A percentile compares a stretch with the other conserved stretches of the same genome.
Evolutionary conservation across 2,329 filamentous ascomycete genomes (phyloP).

Genomic region (Trichoderma lentiforme): DNA sequence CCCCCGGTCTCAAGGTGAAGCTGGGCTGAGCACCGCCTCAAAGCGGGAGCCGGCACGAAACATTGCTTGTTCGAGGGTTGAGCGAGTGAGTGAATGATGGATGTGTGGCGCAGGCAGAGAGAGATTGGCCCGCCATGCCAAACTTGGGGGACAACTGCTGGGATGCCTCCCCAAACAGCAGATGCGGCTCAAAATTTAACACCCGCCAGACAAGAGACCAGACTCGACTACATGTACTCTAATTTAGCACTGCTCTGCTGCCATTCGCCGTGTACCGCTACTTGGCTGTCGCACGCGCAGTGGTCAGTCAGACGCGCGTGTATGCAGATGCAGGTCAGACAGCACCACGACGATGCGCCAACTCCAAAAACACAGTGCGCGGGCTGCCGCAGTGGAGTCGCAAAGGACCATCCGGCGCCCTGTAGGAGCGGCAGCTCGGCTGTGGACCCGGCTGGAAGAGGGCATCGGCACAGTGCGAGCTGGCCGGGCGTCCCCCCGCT

Average conservation of each 20-base stretch:
- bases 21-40: constrained; percentile 1
- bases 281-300: not conserved
- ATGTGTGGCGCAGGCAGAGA: not conserved
- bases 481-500: not conserved
- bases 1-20: not conserved
- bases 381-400: not conserved
- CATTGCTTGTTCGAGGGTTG: not conserved
- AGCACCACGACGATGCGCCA: not conserved
- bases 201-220: not conserved
- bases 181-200: constrained; percentile 2
- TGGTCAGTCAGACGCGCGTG: constrained; percentile 20
- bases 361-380: constrained; percentile 8
- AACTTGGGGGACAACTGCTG: not conserved
- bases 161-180: not conserved
- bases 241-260: not conserved
- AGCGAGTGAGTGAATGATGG: not conserved
- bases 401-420: not conserved
- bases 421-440: not conserved
- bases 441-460: constrained; percentile 4
- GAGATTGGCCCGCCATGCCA: not conserved
- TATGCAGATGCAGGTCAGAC: constrained; percentile 21
- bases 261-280: not conserved
- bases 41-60: not conserved
- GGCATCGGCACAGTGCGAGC: constrained; percentile 10
- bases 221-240: not conserved